Evolutionary conservation across 139 green algal genomes (phyloP).

Genomic region (Yamagishiella unicocca): DNA sequence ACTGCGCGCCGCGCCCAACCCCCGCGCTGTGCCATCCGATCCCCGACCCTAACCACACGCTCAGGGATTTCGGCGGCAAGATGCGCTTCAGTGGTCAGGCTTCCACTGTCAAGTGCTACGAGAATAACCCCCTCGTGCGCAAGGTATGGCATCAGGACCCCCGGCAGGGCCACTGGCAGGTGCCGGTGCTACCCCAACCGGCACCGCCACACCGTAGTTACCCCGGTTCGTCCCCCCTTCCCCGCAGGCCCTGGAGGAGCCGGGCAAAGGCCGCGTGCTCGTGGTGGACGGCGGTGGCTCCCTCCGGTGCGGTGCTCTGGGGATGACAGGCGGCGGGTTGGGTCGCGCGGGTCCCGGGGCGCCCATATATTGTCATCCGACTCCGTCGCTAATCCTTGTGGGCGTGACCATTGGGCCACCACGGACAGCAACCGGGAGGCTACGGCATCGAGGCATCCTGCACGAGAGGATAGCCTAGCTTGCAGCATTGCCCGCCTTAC

Average conservation of each 20-base stretch:
- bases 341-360: too few relatives aligned
- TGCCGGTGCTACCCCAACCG: too few relatives aligned
- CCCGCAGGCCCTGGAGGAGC: slow-evolving; percentile 81
- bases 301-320: slow-evolving; percentile 56
- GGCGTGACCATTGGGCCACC: too few relatives aligned
- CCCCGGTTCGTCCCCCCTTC: background rate
- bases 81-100: slow-evolving; percentile 76
- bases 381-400: too few relatives aligned
- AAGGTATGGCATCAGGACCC: slow-evolving; percentile 47
- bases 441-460: too few relatives aligned
- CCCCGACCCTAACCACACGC: background rate
- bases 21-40: too few relatives aligned
- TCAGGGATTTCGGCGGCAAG: slow-evolving; percentile 83
- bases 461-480: too few relatives aligned
- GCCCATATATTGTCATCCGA: too few relatives aligned
- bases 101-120: slow-evolving; percentile 90
- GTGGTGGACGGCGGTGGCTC: slow-evolving; percentile 94
- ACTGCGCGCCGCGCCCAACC: too few relatives aligned
- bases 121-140: slow-evolving; percentile 95
- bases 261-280: slow-evolving; percentile 86
- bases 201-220: background rate
- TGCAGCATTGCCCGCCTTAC: too few relatives aligned
- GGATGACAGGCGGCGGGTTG: background rate
- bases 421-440: too few relatives aligned
- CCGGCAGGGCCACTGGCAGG: background rate